phyloP scores from a whole-genome alignment of 2,329 filamentous ascomycete genomes.

The Talaromyces sp. region DNA sequence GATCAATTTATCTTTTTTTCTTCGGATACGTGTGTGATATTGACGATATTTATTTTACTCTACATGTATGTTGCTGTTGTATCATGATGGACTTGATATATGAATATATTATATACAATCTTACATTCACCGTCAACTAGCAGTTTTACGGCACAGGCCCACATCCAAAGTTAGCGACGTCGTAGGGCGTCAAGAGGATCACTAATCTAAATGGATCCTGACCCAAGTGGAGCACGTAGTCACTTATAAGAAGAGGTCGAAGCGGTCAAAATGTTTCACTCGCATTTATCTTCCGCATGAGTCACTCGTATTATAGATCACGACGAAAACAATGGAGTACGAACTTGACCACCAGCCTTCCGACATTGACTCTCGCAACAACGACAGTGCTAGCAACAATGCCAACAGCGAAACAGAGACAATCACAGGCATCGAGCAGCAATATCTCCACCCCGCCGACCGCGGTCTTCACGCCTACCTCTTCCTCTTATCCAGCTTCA shows the following conservation, averaged over 20 bases:
- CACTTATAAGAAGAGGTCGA: neutral
- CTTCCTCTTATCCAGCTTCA: constrained; percentile 50
- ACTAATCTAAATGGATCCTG: neutral
- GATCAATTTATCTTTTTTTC: constrained; percentile 3
- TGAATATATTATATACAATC: neutral
- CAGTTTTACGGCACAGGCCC: neutral
- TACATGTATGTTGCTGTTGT: constrained; percentile 1
- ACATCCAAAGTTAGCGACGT: neutral
- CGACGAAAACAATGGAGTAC: neutral
- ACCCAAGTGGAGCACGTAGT: neutral
- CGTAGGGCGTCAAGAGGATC: neutral
- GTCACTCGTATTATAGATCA: neutral
- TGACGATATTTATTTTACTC: constrained; percentile 1
- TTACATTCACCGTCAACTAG: too few relatives aligned
- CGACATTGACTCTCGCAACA: neutral
- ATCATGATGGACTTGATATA: constrained; percentile 3
- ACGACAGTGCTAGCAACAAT: neutral
- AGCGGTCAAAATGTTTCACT: neutral
- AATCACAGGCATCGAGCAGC: constrained; percentile 12
- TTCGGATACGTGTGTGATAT: constrained; percentile 6
- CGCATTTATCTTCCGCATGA: neutral
- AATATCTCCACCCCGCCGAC: constrained; percentile 33
- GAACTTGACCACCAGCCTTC: neutral
- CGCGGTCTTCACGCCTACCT: constrained; percentile 43
- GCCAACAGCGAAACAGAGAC: neutral